Base-by-base conservation (phyloP, 768 basidiomycete genomes). In the Naganishia kalamii region DNA sequence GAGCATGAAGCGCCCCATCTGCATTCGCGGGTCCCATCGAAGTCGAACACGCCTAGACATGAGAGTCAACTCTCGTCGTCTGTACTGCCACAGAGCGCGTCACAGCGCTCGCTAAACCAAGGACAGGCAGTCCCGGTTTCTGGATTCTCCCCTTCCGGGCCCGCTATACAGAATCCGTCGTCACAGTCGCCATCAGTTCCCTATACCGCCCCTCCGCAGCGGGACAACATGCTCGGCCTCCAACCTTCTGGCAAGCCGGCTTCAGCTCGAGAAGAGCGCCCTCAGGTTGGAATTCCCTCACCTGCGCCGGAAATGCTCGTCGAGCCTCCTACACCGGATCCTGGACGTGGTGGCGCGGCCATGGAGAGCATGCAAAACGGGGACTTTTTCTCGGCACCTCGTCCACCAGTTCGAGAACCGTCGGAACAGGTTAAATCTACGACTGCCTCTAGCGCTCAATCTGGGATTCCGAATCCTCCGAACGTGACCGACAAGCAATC, bases 271-370 rank as follows among this genome's bases (percentile, higher is more conserved):
- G 4, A 50, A 27, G 21, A 29, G 3, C 23, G 4, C 25, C 27
- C 30, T 30, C 37, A 11, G 13, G 19, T 32, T 10, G 35, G 21
- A 37, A 57, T 57, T 4, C 54, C 54, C 11, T 57, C 54, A 23
- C 54, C 54, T 41, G 35, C 54, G 11, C 54, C 54, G 3, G 54
- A 37, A 15, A 57, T 57, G 54, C 15, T 57, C 35, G 54, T 57
- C 6, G 54, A 57, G 27, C 54, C 54, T 37, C 54, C 54, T 3
- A 57, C 54, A 3, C 54, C 54, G 1, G 40, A 4, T 40, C 54
- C 54, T 13, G 54, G 23, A 37, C 35, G 21, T 1, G 35, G 40
- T 6, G 54, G 37, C 10, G 33, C 54, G 35, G 40, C 54, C 37
- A 57, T 57, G 54, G 54, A 57, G 25, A 41, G 35, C 12, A 37